Conservation (phyloP, 805 yeast genomes). For the Kodamaea sagamina region DNA sequence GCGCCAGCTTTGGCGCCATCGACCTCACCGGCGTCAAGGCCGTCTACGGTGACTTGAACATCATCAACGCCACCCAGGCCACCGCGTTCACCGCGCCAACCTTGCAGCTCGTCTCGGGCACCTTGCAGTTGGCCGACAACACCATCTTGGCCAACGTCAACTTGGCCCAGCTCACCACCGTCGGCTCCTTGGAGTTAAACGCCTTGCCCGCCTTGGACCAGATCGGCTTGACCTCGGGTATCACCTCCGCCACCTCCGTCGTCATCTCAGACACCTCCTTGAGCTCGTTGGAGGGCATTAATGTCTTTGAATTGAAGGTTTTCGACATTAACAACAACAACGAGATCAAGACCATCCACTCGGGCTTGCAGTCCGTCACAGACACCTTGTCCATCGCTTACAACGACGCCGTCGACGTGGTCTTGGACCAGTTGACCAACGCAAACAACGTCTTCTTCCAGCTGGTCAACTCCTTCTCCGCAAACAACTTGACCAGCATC, state of each 20-base stretch:
- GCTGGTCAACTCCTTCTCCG: slow-evolving; percentile 71
- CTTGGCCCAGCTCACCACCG: slow-evolving; percentile 77
- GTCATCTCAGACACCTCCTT: slow-evolving; percentile 74
- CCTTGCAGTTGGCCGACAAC: slow-evolving; percentile 60
- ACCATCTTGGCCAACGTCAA: slow-evolving; percentile 67
- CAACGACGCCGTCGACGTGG: slow-evolving; percentile 73
- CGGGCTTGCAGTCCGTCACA: slow-evolving; percentile 73
- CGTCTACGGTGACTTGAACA: slow-evolving; percentile 72
- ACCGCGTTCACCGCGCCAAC: slow-evolving; percentile 73
- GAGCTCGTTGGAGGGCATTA: slow-evolving; percentile 66
- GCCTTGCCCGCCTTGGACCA: slow-evolving; percentile 82
- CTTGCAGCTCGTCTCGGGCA: slow-evolving; percentile 72
- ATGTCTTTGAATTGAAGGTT: slow-evolving; percentile 45
- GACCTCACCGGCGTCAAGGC: slow-evolving; percentile 73
- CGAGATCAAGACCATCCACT: slow-evolving; percentile 68
- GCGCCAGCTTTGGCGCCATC: slow-evolving; percentile 58
- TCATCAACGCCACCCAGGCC: slow-evolving; percentile 66
- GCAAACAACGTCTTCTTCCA: slow-evolving; percentile 89
- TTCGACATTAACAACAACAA: slow-evolving; percentile 91
- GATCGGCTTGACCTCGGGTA: slow-evolving; percentile 67
- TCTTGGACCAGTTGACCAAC: slow-evolving; percentile 70
- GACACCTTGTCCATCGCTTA: slow-evolving; percentile 75
- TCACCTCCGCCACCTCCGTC: slow-evolving; percentile 72
- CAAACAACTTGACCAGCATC: slow-evolving; percentile 66
- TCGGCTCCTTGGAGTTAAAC: slow-evolving; percentile 75